phyloP scores from a whole-genome alignment of 768 basidiomycete species.

The Rhizopogon salebrosus region DNA sequence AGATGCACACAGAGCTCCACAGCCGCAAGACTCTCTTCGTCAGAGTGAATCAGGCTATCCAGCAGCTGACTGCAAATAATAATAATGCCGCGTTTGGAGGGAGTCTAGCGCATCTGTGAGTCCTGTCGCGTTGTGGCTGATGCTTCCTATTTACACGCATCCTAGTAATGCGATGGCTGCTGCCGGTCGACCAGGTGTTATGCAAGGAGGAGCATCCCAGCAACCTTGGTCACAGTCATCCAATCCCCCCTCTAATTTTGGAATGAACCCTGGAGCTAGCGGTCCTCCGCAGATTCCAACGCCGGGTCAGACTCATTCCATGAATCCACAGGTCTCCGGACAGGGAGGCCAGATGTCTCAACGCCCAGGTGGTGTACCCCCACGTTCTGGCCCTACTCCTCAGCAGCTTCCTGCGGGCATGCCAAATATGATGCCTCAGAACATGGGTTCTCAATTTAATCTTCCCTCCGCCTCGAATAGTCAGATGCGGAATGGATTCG shows the following conservation, averaged over 20 bases:
- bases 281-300: conserved; percentile 15
- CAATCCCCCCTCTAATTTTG: conserved; percentile 11
- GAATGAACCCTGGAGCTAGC: conserved; percentile 11
- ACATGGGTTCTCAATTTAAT: conserved; percentile 23
- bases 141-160: conserved; percentile 4
- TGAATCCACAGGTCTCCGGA: conserved; percentile 27
- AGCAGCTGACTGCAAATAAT: conserved; percentile 14
- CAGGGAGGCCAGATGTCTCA: conserved; percentile 24
- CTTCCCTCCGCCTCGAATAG: conserved; percentile 7
- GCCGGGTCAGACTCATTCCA: conserved; percentile 10
- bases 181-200: conserved; percentile 19
- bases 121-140: background rate
- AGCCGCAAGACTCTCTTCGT: conserved; percentile 34
- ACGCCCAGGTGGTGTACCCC: conserved; percentile 27
- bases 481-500: conserved; percentile 18
- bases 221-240: conserved; percentile 1
- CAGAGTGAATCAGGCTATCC: conserved; percentile 30
- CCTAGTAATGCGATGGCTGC: conserved; percentile 15
- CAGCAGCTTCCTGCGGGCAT: conserved; percentile 29
- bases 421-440: conserved; percentile 30
- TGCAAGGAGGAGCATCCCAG: conserved; percentile 11
- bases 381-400: conserved; percentile 34
- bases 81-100: conserved; percentile 17
- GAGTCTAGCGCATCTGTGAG: conserved; percentile 31
- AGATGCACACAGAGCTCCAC: conserved; percentile 17